Base-by-base conservation (phyloP, 2,329 filamentous ascomycete genomes). In the Pestalotiopsis sp. region DNA sequence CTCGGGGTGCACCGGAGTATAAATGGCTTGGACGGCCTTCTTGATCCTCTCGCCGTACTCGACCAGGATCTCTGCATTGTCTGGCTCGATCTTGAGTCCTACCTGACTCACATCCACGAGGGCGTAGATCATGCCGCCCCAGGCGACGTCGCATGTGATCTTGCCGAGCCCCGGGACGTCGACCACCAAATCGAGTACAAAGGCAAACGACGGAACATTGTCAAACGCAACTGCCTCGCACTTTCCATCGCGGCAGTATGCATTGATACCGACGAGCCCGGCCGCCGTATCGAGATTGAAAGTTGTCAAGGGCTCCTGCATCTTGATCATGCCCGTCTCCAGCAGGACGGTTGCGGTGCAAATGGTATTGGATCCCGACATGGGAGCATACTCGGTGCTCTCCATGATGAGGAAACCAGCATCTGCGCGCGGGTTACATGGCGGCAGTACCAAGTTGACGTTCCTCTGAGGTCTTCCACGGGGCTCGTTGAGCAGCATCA, bases 361-460 rank as follows among this genome's bases (percentile, higher is more conserved):
- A 17, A 85, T 83, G 1, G 79, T 80, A 62, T 86, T 85, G 2
- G 80, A 78, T 0, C 84, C 83, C 3, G 82, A 84, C 79, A 75
- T 83, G 20, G 57, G 20, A n/a, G 57, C 57, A 14, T 59, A 85
- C 66, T 85, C 80, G 23, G 84, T 82, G 67, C 78, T 80, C 70
- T 83, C 82, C 80, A 85, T 82, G 56, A 85, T 84, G 57, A 85
- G 69, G 65, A 85, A 82, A 0, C 81, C 83, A 1, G 80, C 82
- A 68, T 85, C 81, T 0, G 83, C 83, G 1, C 73, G 69, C 0
- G 82, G 81, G 66, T 85, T 75, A 71, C 82, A 85, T 0, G 83
- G 81, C 0, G 82, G 76, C 0, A 85, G 75, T 5, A 84, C 66
- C 1, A 84, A 72, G 66, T 83, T 84, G 38, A 75, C 77, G 69